These are phyloP conservation scores for Clarireedia sp. DNA, from an alignment of 2,329 filamentous ascomycete species.

Conservation along the genomic window DNA sequence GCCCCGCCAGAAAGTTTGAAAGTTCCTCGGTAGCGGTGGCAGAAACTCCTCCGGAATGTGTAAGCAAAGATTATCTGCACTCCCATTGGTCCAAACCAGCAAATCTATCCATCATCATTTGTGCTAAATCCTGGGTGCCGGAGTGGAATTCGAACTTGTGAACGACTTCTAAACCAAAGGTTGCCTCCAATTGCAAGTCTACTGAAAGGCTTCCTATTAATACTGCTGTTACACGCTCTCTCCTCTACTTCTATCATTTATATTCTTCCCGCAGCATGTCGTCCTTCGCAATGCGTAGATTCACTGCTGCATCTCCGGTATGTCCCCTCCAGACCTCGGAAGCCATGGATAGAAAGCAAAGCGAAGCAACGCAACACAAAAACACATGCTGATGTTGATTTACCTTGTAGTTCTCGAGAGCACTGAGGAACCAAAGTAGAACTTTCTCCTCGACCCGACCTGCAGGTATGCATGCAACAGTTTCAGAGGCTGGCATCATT, in stretches of 20 bases:
- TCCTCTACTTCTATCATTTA: slow-evolving; percentile 10
- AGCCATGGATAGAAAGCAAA: background rate
- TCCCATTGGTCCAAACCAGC: background rate
- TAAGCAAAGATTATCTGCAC: background rate
- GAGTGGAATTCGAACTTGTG: background rate
- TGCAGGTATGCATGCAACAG: slow-evolving; percentile 48
- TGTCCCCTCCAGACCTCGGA: slow-evolving; percentile 29
- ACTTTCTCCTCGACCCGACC: slow-evolving; percentile 82
- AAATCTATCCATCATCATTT: slow-evolving; percentile 8
- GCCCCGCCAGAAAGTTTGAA: too few species aligned
- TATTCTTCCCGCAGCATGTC: slow-evolving; percentile 42
- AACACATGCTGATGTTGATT: slow-evolving; percentile 18
- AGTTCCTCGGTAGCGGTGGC: too few species aligned
- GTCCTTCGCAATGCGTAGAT: slow-evolving; percentile 56
- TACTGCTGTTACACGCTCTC: slow-evolving; percentile 6
- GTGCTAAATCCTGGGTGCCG: background rate
- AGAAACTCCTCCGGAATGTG: too few species aligned
- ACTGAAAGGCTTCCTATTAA: background rate
- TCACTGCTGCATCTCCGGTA: slow-evolving; percentile 49
- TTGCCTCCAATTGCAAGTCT: slow-evolving; percentile 5
- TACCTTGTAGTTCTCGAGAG: slow-evolving; percentile 27
- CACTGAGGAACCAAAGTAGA: slow-evolving; percentile 54
- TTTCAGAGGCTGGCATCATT: background rate
- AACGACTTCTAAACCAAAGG: slow-evolving; percentile 1
- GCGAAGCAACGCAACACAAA: background rate